Conservation (phyloP, 345 rosid genomes). For the Citrus mangshanensis region DNA sequence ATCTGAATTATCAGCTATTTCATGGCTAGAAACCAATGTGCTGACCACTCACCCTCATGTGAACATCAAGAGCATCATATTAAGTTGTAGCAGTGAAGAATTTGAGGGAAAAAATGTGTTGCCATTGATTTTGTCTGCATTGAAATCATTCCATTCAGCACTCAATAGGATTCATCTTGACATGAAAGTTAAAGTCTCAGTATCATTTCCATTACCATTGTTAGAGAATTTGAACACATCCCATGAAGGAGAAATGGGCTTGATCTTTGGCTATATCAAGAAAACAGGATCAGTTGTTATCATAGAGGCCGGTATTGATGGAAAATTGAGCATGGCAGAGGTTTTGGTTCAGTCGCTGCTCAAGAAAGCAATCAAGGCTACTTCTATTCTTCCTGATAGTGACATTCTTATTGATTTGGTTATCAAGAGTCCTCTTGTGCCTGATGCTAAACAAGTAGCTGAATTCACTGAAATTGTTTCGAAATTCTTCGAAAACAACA, state of each 20-base stretch:
- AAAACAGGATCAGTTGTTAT: conserved; percentile 27
- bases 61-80: conserved; percentile 28
- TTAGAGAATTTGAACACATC: conserved; percentile 30
- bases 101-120: conserved; percentile 15
- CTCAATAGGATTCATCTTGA: conserved; percentile 11
- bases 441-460: conserved; percentile 20
- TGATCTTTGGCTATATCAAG: conserved; percentile 26
- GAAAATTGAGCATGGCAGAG: conserved; percentile 23
- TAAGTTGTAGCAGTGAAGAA: conserved; percentile 11
- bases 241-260: conserved; percentile 19
- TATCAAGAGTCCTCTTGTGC: conserved; percentile 19
- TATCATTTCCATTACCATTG: conserved; percentile 33
- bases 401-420: conserved; percentile 24
- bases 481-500: conserved; percentile 20
- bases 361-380: conserved; percentile 15
- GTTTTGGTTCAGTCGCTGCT: conserved; percentile 23
- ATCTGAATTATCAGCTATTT: conserved; percentile 13
- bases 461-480: conserved; percentile 18
- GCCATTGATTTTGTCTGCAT: conserved; percentile 23
- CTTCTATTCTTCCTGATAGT: conserved; percentile 22
- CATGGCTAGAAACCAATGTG: neutral
- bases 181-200: conserved; percentile 28
- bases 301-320: conserved; percentile 26
- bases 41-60: neutral
- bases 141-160: conserved; percentile 29